Conservation (phyloP, 805 yeast species). For the Candida namnaoensis region DNA sequence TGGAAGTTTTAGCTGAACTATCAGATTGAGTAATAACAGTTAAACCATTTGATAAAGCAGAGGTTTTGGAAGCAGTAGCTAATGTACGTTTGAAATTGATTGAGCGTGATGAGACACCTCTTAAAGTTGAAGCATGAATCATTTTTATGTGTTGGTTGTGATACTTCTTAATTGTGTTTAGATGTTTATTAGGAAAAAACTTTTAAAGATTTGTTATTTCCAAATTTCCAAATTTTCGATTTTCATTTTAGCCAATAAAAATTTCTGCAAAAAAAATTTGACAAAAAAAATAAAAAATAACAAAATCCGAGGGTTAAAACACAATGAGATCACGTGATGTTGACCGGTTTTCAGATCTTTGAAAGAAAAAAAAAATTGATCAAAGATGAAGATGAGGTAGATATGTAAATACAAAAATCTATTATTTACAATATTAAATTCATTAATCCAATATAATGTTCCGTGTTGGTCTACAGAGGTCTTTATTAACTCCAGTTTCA, state of each 20-base stretch:
- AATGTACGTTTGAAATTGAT: constrained; percentile 35
- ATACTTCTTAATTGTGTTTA: not conserved
- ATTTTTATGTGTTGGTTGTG: constrained; percentile 5
- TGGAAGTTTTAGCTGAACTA: constrained; percentile 42
- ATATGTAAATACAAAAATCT: no score
- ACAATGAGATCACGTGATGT: no score
- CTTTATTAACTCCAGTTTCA: not conserved
- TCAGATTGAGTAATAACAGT: constrained; percentile 64
- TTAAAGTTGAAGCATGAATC: constrained; percentile 17
- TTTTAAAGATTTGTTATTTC: not conserved
- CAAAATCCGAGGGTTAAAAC: not conserved
- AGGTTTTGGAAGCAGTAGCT: constrained; percentile 54
- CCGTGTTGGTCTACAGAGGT: not conserved
- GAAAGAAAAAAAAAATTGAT: no score
- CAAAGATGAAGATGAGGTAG: no score
- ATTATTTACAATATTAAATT: no score
- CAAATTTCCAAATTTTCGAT: not conserved
- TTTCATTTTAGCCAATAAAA: not conserved
- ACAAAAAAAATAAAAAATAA: not conserved
- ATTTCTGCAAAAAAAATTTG: not conserved
- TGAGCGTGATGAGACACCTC: constrained; percentile 8
- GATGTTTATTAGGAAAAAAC: not conserved
- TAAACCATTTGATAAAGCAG: constrained; percentile 67
- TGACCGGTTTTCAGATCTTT: no score
- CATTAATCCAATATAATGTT: not conserved